These are phyloP conservation scores for Boletus semigastroideus DNA, from an alignment of 1,284 basidiomycete genomes.

Conservation along the genomic window DNA sequence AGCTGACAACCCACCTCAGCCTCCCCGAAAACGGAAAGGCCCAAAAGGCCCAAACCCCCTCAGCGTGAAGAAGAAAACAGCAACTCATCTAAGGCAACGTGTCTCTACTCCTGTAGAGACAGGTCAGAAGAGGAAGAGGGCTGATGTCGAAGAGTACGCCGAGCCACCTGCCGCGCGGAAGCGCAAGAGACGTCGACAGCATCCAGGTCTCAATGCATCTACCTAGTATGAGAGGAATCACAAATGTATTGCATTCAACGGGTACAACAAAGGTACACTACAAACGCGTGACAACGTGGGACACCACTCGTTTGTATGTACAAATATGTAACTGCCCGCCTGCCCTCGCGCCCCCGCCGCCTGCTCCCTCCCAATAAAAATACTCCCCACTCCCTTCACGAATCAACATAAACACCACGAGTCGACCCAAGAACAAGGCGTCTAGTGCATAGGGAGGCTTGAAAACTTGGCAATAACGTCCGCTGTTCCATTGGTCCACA, in stretches of 20 bases:
- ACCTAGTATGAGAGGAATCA: neutral
- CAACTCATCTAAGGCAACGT: constrained; percentile 3
- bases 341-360: too few species aligned
- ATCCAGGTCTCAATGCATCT: neutral
- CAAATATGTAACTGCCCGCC: too few species aligned
- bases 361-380: too few species aligned
- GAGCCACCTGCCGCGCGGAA: constrained; percentile 16
- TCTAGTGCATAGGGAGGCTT: too few species aligned
- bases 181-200: constrained; percentile 38
- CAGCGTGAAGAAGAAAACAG: constrained; percentile 85
- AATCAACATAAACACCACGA: too few species aligned
- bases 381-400: too few species aligned
- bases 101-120: neutral
- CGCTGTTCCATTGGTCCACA: too few species aligned
- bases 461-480: too few species aligned
- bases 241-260: neutral
- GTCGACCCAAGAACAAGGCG: too few species aligned
- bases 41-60: constrained; percentile 92
- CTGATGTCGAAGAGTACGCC: constrained; percentile 10
- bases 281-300: neutral
- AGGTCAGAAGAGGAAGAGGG: constrained; percentile 25
- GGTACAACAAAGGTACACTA: constrained; percentile 6
- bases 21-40: constrained; percentile 63
- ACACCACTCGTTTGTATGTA: too few species aligned
- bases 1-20: constrained; percentile 36